Conservation (phyloP, 805 yeast species). For the Saccharomycopsis amapae region DNA sequence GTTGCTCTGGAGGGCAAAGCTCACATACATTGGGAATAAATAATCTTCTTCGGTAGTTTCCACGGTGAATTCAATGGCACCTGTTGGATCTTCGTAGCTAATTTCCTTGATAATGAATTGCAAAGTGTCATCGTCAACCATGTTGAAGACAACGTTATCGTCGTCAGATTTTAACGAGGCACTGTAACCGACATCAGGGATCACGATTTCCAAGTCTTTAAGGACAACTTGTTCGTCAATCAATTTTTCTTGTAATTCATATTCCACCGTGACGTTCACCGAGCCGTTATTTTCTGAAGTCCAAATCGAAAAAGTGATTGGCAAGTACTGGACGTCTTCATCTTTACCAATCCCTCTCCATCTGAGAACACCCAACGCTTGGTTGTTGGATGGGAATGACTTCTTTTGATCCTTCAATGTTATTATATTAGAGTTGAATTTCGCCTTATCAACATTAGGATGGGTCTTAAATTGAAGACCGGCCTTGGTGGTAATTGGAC, state of each 20-base stretch:
- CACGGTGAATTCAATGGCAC: conserved; percentile 73
- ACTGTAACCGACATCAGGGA: conserved; percentile 60
- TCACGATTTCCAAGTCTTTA: conserved; percentile 34
- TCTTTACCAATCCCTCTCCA: conserved; percentile 73
- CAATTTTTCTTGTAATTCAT: conserved; percentile 54
- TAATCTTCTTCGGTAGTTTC: conserved; percentile 73
- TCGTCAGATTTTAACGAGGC: conserved; percentile 43
- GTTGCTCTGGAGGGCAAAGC: conserved; percentile 45
- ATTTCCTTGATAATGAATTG: conserved; percentile 56
- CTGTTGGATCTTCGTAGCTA: conserved; percentile 46
- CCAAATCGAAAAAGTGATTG: conserved; percentile 81
- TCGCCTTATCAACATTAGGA: conserved; percentile 83
- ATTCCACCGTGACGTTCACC: conserved; percentile 79
- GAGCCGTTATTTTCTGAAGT: conserved; percentile 51
- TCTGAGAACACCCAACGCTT: conserved; percentile 83
- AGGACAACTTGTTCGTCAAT: conserved; percentile 37
- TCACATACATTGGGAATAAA: conserved; percentile 80
- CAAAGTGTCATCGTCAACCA: conserved; percentile 67
- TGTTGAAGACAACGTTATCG: conserved; percentile 47
- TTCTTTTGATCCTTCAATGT: conserved; percentile 71
- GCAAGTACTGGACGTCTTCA: conserved; percentile 49
- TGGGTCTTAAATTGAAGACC: conserved; percentile 82
- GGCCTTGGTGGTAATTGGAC: conserved; percentile 37
- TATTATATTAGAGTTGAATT: conserved; percentile 55
- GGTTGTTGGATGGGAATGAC: conserved; percentile 88